A percentile compares a stretch with the other conserved stretches of the same genome.
These are phyloP conservation scores for Rhizophlyctis rosea DNA, from an alignment of 192 early-diverging fungal species.

Conservation along the genomic window DNA sequence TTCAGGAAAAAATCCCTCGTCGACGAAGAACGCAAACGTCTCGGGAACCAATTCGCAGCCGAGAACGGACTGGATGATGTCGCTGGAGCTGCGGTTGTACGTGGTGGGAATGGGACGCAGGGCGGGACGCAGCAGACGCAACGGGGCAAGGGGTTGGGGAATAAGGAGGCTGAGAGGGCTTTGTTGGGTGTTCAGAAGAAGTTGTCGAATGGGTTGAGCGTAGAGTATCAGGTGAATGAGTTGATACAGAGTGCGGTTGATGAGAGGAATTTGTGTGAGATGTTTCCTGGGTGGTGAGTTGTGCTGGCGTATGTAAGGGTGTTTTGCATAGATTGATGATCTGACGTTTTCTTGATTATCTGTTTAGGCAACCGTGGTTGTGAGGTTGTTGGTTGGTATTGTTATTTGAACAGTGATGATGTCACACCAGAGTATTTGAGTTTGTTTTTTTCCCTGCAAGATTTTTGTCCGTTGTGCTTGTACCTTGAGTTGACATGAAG, in stretches of 20 bases:
- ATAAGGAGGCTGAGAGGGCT: slow-evolving; percentile 68
- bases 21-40: slow-evolving; percentile 5
- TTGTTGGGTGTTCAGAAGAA: slow-evolving; percentile 62
- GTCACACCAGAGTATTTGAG: no score
- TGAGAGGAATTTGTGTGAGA: slow-evolving; percentile 49
- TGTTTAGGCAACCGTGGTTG: no score
- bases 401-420: no score
- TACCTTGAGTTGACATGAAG: no score
- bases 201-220: slow-evolving; percentile 52
- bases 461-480: no score
- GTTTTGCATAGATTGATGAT: no score
- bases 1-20: slow-evolving; percentile 18
- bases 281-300: slow-evolving; percentile 57
- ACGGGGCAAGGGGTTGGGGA: slow-evolving; percentile 30
- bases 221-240: slow-evolving; percentile 71
- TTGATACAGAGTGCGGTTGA: slow-evolving; percentile 67
- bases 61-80: slow-evolving; percentile 20
- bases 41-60: slow-evolving; percentile 2
- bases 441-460: no score
- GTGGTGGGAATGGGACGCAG: background rate
- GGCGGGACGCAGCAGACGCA: background rate
- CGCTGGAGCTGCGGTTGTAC: slow-evolving; percentile 1
- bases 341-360: no score
- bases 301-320: no score
- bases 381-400: no score